Base-by-base conservation (phyloP, 2,329 filamentous ascomycete species). In the Aureobasidium namibiae region DNA sequence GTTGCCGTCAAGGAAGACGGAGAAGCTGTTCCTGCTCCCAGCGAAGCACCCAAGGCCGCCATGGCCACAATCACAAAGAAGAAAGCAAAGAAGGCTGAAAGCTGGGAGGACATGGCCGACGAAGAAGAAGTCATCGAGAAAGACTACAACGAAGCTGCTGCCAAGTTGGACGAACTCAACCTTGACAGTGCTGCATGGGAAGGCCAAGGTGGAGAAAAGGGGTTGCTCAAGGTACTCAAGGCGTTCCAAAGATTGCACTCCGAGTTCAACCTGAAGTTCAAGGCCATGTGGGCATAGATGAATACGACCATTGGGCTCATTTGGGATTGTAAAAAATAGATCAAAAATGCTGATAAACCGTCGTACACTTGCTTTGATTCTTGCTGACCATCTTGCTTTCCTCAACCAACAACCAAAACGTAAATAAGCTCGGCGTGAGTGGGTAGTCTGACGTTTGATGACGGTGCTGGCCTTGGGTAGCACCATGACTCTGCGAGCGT, bases 211-310 rank as follows among this genome's bases (percentile, higher is more conserved):
- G 78, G 74, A 38, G 73, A 70, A 56, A 60, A 70, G 46, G 76
- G 75, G 36, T 66, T 87, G 67, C 65, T 77, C 63, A 78, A 80
- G 63, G 83, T 88, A 24, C 72, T 85, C 14, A 77, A 75, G 65
- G 82, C 83, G 1, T 87, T 88, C 66, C 75, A 74, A 61, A 70
- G 77, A 65, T 67, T 88, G 63, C 80, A 80, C 66, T 73, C 74
- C 29, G 81, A 83, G 60, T 88, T 87, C 68, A 80, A 86, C 63
- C 75, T 76, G 45, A 88, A 86, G 73, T 88, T 88, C 71, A 76
- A 68, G 67, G 79, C 79, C 65, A 79, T 81, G 66, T 85, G 82
- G 81, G 80, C 83, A 68, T 86, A 71, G 61, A 26, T 8, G 34
- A 18, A 26, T 38, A 16, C 13, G 48, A 26, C 18, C 29, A 21